Evolutionary conservation across 192 early-diverging fungal species (phyloP), one percentile per base, ranked within the genome.

Genomic region (Linnemannia zychae): DNA sequence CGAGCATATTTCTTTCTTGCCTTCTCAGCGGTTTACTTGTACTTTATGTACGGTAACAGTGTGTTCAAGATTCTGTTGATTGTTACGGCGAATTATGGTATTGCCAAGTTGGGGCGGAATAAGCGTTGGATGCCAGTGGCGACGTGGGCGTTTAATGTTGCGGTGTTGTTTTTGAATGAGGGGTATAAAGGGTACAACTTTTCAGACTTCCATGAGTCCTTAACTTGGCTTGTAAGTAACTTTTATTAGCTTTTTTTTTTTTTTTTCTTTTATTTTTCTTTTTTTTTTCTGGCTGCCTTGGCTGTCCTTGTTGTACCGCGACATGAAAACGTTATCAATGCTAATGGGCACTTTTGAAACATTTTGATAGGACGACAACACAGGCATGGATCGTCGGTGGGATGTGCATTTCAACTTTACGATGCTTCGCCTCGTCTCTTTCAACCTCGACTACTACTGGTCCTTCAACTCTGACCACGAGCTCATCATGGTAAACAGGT

Each of bases 361-460:
- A 17, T 46, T 68, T 22, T 40, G 69, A n/a, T 38, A 92, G 94
- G 97, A 99, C 79, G 66, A 83, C 12, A 90, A 92, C 75, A 87
- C 79, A 13, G 98, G 98, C 2, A 74, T 97, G 16, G 82, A 92
- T 77, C 86, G 90, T 22, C 91, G 98, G 28, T 99, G 98, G 98
- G 91, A 95, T 75, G 87, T 98, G 34, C 92, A 94, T 5, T 98
- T 98, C 88, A 99, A 99, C 80, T 94, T 99, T 77, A 92, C 91
- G 13, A 94, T 96, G 89, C 92, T 99, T 18, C 92, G 96, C 18
- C 94, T 99, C 90, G 90, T 99, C 24, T 98, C 97, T 4, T 99
- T 95, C 84, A 92, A 94, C 67, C 96, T 99, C 94, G 98, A 99
- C 88, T 96, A 95, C 79, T 96, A 97, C 79, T 98, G 97, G 97